phyloP scores from a whole-genome alignment of 1,284 basidiomycete species.

The Ustilago tritici region DNA sequence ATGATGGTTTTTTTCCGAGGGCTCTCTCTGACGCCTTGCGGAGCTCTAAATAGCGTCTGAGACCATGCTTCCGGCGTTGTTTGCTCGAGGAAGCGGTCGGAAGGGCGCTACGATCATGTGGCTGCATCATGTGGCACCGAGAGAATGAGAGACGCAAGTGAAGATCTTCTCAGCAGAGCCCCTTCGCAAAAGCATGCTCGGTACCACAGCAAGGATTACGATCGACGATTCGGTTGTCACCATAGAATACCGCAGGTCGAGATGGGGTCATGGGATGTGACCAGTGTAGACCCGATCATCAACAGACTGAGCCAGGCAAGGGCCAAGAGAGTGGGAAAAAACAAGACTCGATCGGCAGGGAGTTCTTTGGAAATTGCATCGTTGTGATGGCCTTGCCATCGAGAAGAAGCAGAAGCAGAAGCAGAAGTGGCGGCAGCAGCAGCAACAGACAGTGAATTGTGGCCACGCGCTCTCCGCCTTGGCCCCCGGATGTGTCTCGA shows the following conservation, averaged over 20 bases:
- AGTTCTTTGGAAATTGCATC: neutral
- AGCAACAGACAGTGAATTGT: neutral
- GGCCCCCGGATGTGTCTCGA: neutral
- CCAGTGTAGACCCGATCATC: neutral
- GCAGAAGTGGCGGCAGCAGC: too few species aligned
- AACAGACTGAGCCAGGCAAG: neutral
- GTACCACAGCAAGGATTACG: neutral
- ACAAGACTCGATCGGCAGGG: neutral
- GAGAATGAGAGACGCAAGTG: neutral
- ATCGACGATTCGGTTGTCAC: neutral
- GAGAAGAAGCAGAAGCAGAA: neutral
- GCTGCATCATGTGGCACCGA: neutral
- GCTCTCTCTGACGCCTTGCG: too few species aligned
- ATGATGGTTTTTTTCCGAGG: neutral
- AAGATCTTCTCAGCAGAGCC: neutral
- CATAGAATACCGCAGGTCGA: neutral
- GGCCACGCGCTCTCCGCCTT: neutral
- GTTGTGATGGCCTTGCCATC: neutral
- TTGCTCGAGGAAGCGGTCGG: too few species aligned
- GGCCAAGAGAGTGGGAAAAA: neutral
- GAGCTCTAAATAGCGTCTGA: neutral
- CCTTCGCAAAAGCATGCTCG: neutral
- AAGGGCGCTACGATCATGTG: neutral
- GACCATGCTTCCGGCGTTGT: too few species aligned
- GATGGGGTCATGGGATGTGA: neutral